Evolutionary conservation across 352 stramenopile species (phyloP).

Genomic region (Phytophthora kernoviae): DNA sequence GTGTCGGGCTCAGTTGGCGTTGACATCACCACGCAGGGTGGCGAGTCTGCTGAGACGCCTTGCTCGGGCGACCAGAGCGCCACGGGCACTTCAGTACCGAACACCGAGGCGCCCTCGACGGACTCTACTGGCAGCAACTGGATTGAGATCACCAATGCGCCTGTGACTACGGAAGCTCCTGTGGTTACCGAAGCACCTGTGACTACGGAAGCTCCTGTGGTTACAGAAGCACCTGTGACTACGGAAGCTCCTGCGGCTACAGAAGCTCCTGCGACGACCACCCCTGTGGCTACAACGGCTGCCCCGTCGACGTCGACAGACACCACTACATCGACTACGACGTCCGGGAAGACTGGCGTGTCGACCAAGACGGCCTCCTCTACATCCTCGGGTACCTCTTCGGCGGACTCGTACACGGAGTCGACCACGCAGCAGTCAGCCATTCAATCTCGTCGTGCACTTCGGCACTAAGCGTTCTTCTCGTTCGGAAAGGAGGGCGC

Average conservation of each 20-base stretch:
- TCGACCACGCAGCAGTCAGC: constrained; percentile 27
- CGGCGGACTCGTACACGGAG: constrained; percentile 22
- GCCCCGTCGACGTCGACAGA: not conserved
- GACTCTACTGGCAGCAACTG: not conserved
- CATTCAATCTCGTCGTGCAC: constrained; percentile 18
- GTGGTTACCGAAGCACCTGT: constrained; percentile 1
- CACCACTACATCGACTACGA: constrained; percentile 12
- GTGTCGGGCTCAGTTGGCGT: constrained; percentile 8
- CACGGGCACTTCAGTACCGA: constrained; percentile 2
- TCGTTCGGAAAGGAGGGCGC: constrained; percentile 12
- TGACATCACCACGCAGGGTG: constrained; percentile 5
- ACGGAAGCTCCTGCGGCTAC: constrained; percentile 5
- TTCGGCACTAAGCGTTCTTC: constrained; percentile 25
- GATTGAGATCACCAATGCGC: constrained; percentile 8
- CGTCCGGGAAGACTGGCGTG: constrained; percentile 17
- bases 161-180: not conserved
- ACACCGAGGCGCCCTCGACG: constrained; percentile 5
- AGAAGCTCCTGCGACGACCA: not conserved
- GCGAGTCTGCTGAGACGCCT: constrained; percentile 10
- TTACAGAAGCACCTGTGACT: not conserved
- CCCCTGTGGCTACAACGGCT: not conserved
- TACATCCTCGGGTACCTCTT: constrained; percentile 17
- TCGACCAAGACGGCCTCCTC: constrained; percentile 17
- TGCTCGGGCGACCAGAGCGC: constrained; percentile 16
- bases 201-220: not conserved